Base-by-base conservation (phyloP, 768 basidiomycete genomes). In the Boletus subcaerulescens region DNA sequence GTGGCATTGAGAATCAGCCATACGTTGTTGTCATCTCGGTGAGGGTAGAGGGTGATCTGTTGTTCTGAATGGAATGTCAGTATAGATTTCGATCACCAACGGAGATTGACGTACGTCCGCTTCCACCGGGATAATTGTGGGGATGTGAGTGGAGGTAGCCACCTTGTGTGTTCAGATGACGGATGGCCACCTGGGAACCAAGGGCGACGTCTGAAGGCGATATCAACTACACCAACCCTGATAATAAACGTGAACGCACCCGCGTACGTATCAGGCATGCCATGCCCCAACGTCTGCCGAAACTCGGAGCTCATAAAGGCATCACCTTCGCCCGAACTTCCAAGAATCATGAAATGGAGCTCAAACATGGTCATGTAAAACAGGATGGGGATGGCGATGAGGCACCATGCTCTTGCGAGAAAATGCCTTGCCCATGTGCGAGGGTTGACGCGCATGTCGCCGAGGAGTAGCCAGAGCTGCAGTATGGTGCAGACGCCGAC, bases 251-350 rank as follows among this genome's bases (percentile, higher is more conserved):
- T 20, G n/a, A 46, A 59, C 83, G 56, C 54, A 91, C 91, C 89
- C 26, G 94, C 92, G 70, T 78, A 94, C 0, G 96, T 98, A 69
- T 99, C 94, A 12, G 80, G 78, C 97, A 98, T 98, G 8, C 87
- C 83, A 42, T 85, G 86, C 15, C 86, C 79, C 13, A 99, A 77
- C 0, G 95, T 98, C 66, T 98, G 96, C 73, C 98, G 95, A 76
- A 99, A 99, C 68, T 94, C 95, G 3, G 93, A 91, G 74, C 91
- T 96, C 97, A 99, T 99, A 73, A 99, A 99, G 1, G 95, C 94
- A 68, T 98, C 97, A 0, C 97, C 97, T 49, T 98, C 96, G 32
- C 97, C 97, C 2, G 91, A 89, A 71, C 88, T 89, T 65, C 85
- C 82, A 29, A 99, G 77, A 60, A 99, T 81, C 66, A 86, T 65